Percentiles rank a stretch among this genome's conserved stretches.
phyloP scores from a whole-genome alignment of 2,329 filamentous ascomycete genomes.

The Ophiocordyceps robertsii region DNA sequence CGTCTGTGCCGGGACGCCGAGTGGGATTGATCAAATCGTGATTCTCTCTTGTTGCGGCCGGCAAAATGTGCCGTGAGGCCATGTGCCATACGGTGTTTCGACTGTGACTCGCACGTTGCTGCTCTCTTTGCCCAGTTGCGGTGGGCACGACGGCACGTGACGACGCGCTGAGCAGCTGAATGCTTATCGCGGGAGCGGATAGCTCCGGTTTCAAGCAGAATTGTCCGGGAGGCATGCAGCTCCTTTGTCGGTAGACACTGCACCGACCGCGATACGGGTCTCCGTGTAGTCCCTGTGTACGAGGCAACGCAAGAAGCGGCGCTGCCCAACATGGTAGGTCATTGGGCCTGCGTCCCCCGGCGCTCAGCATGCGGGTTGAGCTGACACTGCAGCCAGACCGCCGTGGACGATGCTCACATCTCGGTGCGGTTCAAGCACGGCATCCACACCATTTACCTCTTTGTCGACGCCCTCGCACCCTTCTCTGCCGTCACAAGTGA shows the following conservation, averaged over 20 bases:
- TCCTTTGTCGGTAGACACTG: no score
- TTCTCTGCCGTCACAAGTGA: constrained; percentile 43
- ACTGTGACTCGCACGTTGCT: neutral
- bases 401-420: constrained; percentile 34
- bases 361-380: constrained; percentile 2
- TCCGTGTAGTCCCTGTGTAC: no score
- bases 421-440: constrained; percentile 64
- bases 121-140: neutral
- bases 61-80: neutral
- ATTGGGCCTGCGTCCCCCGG: neutral
- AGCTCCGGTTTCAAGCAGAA: no score
- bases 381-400: constrained; percentile 1
- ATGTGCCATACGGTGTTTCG: neutral
- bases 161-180: neutral
- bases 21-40: no score
- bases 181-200: neutral
- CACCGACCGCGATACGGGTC: no score
- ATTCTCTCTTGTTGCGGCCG: neutral
- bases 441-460: constrained; percentile 56
- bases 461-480: constrained; percentile 43
- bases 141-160: neutral
- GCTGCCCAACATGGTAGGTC: no score
- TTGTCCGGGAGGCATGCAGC: no score
- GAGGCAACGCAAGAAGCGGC: no score
- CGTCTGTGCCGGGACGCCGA: no score